Percentiles rank a stretch among this genome's conserved stretches.
Conservation (phyloP, 805 yeast species). For the Naumovozyma dairenensis region DNA sequence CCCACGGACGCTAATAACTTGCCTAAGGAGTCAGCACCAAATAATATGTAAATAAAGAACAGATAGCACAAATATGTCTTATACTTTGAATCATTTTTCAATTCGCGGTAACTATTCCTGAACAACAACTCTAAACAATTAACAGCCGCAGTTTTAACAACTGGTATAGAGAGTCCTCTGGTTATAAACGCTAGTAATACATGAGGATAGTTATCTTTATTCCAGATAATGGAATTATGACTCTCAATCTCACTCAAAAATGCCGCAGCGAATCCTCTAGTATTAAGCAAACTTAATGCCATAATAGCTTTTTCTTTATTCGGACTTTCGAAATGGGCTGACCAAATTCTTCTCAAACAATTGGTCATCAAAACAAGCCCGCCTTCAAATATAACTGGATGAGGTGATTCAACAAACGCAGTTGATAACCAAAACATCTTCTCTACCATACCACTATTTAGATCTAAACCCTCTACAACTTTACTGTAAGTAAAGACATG, state of each 20-base stretch:
- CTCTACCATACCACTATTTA: conserved; percentile 22
- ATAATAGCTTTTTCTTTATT: conserved; percentile 11
- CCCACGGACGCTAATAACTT: conserved; percentile 28
- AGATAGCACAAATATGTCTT: conserved; percentile 15
- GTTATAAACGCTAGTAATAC: conserved; percentile 38
- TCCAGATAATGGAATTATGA: conserved; percentile 30
- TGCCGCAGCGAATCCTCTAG: conserved; percentile 32
- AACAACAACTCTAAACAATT: conserved; percentile 36
- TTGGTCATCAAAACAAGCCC: conserved; percentile 32
- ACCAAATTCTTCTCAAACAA: conserved; percentile 27
- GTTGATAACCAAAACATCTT: conserved; percentile 33
- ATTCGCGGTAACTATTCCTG: conserved; percentile 33
- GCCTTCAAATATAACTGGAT: conserved; percentile 32
- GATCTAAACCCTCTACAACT: conserved; percentile 31
- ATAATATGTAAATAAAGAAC: conserved; percentile 29
- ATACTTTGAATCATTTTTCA: conserved; percentile 7
- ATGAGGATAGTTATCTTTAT: conserved; percentile 39
- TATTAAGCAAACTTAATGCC: conserved; percentile 14
- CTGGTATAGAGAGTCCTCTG: conserved; percentile 50
- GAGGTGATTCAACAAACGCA: conserved; percentile 26
- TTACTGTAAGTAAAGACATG: conserved; percentile 34
- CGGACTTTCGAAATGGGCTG: conserved; percentile 26
- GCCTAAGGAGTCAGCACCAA: conserved; percentile 30
- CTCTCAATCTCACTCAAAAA: conserved; percentile 36
- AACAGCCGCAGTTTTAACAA: conserved; percentile 41